These are phyloP conservation scores for Colletotrichum ledebouriae DNA, from an alignment of 2,329 filamentous ascomycete species.

Conservation along the genomic window DNA sequence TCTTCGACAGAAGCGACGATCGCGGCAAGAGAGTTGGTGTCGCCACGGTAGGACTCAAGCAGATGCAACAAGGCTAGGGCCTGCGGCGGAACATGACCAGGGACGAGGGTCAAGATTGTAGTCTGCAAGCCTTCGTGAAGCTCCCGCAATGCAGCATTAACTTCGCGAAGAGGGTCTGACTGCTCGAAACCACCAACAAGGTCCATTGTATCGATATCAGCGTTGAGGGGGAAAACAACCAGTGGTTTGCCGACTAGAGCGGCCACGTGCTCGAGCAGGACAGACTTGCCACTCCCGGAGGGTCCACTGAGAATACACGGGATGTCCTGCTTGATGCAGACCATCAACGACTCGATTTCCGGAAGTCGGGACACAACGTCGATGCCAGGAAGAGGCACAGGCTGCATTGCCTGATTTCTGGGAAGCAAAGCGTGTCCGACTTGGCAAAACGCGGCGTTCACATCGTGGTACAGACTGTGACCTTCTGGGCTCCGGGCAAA, in stretches of 20 bases:
- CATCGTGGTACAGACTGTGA: conserved; percentile 79
- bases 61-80: conserved; percentile 65
- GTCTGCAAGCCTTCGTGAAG: conserved; percentile 66
- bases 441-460: conserved; percentile 77
- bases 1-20: conserved; percentile 56
- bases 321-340: conserved; percentile 87
- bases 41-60: conserved; percentile 59
- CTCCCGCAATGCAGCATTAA: conserved; percentile 67
- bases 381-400: conserved; percentile 64
- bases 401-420: conserved; percentile 69
- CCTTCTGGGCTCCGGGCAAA: conserved; percentile 67
- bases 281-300: conserved; percentile 89
- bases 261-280: conserved; percentile 84
- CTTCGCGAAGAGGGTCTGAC: conserved; percentile 82
- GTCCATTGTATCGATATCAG: conserved; percentile 97
- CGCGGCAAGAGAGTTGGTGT: conserved; percentile 53
- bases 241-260: conserved; percentile 81
- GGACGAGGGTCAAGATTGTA: conserved; percentile 63
- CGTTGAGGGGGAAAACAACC: conserved; percentile 89
- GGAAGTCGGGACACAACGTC: conserved; percentile 70
- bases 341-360: conserved; percentile 86
- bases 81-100: conserved; percentile 59
- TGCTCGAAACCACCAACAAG: conserved; percentile 98
- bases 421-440: conserved; percentile 81
- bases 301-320: conserved; percentile 90